Evolutionary conservation across 2,329 filamentous ascomycete genomes (phyloP).

Genomic region (Aspergillus floridensis): DNA sequence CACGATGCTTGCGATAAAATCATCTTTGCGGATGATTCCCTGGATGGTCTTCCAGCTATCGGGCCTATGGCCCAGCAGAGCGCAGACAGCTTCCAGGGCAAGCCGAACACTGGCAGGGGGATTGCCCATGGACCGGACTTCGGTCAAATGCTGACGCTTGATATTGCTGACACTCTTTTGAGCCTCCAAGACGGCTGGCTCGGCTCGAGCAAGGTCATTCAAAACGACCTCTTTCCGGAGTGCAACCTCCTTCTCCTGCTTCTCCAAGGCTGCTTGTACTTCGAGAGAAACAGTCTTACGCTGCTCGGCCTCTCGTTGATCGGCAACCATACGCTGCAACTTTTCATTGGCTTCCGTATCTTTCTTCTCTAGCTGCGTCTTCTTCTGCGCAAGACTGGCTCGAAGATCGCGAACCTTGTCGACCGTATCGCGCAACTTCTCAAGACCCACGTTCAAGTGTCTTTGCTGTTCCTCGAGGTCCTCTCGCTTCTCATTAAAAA

Average conservation of each 20-base stretch:
- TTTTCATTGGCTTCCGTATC: slow-evolving; percentile 96
- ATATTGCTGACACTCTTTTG: slow-evolving; percentile 98
- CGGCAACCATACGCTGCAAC: slow-evolving; percentile 91
- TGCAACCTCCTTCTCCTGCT: slow-evolving; percentile 85
- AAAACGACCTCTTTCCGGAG: slow-evolving; percentile 79
- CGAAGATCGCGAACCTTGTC: slow-evolving; percentile 94
- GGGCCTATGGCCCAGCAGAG: slow-evolving; percentile 84
- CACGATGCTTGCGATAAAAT: slow-evolving; percentile 97
- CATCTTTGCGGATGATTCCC: slow-evolving; percentile 81
- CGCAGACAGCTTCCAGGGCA: slow-evolving; percentile 94
- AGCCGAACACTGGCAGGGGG: slow-evolving; percentile 88
- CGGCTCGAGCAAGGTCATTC: slow-evolving; percentile 81
- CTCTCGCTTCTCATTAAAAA: slow-evolving; percentile 98
- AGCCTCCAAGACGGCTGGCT: slow-evolving; percentile 88
- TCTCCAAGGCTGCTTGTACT: slow-evolving; percentile 81
- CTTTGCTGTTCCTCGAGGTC: slow-evolving; percentile 98
- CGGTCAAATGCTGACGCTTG: slow-evolving; percentile 93
- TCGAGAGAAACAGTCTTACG: slow-evolving; percentile 84
- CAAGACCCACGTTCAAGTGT: slow-evolving; percentile 95
- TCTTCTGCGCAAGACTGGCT: slow-evolving; percentile 88
- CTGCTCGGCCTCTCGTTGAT: slow-evolving; percentile 91
- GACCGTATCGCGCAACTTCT: slow-evolving; percentile 94
- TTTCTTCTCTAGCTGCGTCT: slow-evolving; percentile 87
- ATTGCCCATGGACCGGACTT: slow-evolving; percentile 95
- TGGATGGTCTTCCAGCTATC: slow-evolving; percentile 90